Evolutionary conservation across 2,329 filamentous ascomycete species (phyloP), one percentile per base, ranked within the genome.

Genomic region (Knufia fluminis): DNA sequence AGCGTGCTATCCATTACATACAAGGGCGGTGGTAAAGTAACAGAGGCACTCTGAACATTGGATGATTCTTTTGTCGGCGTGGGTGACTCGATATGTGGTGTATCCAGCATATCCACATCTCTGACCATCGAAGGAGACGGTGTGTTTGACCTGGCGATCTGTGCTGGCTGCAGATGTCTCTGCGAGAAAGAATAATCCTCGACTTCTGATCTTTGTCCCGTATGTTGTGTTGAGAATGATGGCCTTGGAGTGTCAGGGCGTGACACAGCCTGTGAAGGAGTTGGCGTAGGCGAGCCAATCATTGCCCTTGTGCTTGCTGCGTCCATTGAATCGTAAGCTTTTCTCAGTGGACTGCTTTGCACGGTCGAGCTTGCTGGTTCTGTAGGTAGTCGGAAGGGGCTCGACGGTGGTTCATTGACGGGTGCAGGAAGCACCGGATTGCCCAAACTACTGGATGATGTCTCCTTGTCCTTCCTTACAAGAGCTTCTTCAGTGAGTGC

Each of bases 161-260:
- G 26, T 28, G 26, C 26, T 28, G 26, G 26, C 26, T 28, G 26
- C 26, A 12, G 12, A 28, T 28, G 26, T 12, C 26, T 28, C 26
- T 28, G 26, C 26, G 26, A 6, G 6, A 12, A 12, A 28, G 26
- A 12, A 28, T 12, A 28, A 28, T 12, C 26, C 6, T 28, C 26
- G 12, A 28, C 26, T 28, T 28, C 26, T 28, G 26, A 28, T 12
- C 26, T 28, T 28, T 28, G 6, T 28, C 12, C 6, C 26, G 12
- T 28, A 26, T 26, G 12, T 26, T 31, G 40, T 8, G 26, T 17
- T 46, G 42, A 8, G 16, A 33, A 10, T 3, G 16, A 19, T 19
- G 42, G 42, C 31, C 42, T 46, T 3, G 42, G 42, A 10, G 42
- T 46, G 22, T 46, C 42, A 14, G 42, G 42, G 7, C 42, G 23